Conservation (phyloP, 352 stramenopile species). For the Halophytophthora batemanensis region DNA sequence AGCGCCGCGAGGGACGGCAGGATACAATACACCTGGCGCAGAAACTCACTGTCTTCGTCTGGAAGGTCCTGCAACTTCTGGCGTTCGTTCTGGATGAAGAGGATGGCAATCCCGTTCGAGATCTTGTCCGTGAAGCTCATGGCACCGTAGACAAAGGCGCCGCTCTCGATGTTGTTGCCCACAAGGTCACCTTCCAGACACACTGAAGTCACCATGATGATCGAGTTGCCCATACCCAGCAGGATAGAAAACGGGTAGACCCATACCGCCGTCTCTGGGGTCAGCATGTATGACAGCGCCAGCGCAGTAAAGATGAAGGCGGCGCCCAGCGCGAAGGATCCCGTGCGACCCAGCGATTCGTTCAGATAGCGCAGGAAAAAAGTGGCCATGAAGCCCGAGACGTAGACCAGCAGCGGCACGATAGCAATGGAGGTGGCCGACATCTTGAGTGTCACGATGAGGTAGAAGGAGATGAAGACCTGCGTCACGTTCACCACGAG, state of each 20-base stretch:
- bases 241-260: constrained; percentile 71
- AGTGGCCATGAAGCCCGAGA: constrained; percentile 78
- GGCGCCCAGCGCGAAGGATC: constrained; percentile 64
- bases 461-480: constrained; percentile 86
- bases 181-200: constrained; percentile 81
- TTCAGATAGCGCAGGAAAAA: constrained; percentile 79
- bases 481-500: constrained; percentile 85
- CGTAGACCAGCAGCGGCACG: constrained; percentile 78
- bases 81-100: constrained; percentile 81
- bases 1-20: constrained; percentile 60
- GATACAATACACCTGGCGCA: constrained; percentile 74
- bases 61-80: constrained; percentile 62
- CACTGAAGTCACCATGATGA: constrained; percentile 87
- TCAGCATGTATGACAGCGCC: constrained; percentile 55
- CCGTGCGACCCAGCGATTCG: constrained; percentile 58
- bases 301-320: constrained; percentile 53
- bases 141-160: constrained; percentile 82
- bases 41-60: constrained; percentile 57
- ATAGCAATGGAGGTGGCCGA: constrained; percentile 80
- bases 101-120: constrained; percentile 77
- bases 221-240: constrained; percentile 81
- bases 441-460: constrained; percentile 86
- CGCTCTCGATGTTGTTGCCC: constrained; percentile 77
- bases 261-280: constrained; percentile 53
- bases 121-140: constrained; percentile 90